A percentile compares a stretch with the other conserved stretches of the same genome.
Evolutionary conservation across 768 basidiomycete species (phyloP).

Genomic region (Tulasnella sp.): DNA sequence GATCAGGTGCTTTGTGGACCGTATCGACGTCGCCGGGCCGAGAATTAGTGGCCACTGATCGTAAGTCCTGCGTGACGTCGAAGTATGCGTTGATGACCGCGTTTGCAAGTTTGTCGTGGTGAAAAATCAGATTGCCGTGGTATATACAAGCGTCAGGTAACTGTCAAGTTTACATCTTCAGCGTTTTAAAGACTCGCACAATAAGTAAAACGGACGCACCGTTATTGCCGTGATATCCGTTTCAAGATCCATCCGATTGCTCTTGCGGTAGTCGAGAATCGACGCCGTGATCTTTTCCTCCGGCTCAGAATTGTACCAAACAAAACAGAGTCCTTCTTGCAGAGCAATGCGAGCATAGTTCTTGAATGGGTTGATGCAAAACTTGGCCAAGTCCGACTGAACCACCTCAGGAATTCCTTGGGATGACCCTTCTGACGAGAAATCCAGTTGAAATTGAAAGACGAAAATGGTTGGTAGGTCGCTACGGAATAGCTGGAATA

Average conservation of each 20-base stretch:
- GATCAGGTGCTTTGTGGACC: not conserved
- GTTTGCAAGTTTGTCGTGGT: not conserved
- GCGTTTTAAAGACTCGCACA: too few species aligned
- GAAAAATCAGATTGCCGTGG: not conserved
- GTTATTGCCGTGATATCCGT: not conserved
- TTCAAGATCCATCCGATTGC: not conserved
- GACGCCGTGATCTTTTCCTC: not conserved
- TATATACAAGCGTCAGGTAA: not conserved
- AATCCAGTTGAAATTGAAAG: not conserved
- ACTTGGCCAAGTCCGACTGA: not conserved
- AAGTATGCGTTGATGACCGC: not conserved
- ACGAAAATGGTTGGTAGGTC: not conserved
- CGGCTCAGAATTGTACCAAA: not conserved
- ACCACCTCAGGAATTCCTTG: not conserved
- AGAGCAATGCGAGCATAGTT: not conserved
- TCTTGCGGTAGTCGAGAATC: not conserved
- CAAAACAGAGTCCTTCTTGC: not conserved
- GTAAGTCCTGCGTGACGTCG: not conserved
- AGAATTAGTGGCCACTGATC: not conserved
- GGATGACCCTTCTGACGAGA: not conserved
- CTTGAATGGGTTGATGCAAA: not conserved
- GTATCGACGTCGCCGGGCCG: not conserved
- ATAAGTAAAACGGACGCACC: not conserved
- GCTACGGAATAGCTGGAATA: not conserved
- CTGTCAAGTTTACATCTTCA: too few species aligned